Conservation (phyloP, 768 basidiomycete species). For the Boletus barrowsii region DNA sequence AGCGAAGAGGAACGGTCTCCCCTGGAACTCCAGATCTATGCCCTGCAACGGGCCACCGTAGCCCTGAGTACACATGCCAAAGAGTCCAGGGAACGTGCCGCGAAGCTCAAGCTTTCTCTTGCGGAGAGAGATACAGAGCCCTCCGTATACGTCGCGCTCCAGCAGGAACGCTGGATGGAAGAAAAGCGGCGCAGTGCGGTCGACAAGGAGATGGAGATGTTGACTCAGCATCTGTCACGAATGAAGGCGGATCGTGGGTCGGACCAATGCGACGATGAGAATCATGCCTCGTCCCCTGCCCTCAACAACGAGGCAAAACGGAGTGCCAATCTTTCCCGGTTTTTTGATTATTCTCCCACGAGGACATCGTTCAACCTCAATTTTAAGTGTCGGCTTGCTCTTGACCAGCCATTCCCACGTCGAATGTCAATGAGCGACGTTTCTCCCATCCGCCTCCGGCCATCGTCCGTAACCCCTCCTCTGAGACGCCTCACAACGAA, state of each 20-base stretch:
- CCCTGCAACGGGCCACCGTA: conserved; percentile 43
- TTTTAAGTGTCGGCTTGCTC: conserved; percentile 29
- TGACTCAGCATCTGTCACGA: conserved; percentile 36
- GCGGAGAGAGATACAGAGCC: conserved; percentile 40
- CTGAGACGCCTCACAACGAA: conserved; percentile 25
- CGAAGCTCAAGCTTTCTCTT: conserved; percentile 38
- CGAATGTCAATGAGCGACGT: conserved; percentile 37
- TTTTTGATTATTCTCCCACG: conserved; percentile 37
- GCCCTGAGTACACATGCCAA: conserved; percentile 42
- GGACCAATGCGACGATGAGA: conserved; percentile 14
- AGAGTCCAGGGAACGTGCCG: conserved; percentile 43
- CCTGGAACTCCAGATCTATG: conserved; percentile 45
- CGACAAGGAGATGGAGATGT: conserved; percentile 34
- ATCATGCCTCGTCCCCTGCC: conserved; percentile 14
- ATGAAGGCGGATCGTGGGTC: conserved; percentile 28
- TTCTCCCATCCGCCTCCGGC: conserved; percentile 34
- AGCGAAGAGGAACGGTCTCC: conserved; percentile 36
- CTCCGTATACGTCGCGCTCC: conserved; percentile 34
- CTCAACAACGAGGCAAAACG: conserved; percentile 26
- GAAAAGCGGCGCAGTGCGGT: conserved; percentile 41
- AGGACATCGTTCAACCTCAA: conserved; percentile 31
- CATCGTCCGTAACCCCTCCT: conserved; percentile 27
- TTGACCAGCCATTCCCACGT: conserved; percentile 31
- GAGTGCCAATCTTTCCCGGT: conserved; percentile 38
- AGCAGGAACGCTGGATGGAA: conserved; percentile 50